Conservation (phyloP, 257 asterid genomes). For the Catharanthus roseus region DNA sequence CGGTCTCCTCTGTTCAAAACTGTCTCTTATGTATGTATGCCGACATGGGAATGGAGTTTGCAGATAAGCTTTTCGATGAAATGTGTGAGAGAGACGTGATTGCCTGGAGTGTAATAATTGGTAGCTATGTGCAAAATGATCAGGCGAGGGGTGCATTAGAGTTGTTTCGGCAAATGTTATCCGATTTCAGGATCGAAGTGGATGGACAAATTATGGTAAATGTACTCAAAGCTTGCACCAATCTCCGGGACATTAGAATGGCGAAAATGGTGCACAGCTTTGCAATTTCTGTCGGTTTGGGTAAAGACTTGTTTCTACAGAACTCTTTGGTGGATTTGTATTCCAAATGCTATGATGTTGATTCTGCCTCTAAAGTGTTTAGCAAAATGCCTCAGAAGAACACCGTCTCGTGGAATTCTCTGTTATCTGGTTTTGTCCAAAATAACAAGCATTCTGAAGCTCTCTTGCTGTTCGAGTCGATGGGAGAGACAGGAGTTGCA, state of each 20-base stretch:
- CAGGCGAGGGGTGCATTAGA: conserved; percentile 37
- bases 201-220: conserved; percentile 72
- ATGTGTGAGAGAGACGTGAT: conserved; percentile 64
- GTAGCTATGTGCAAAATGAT: conserved; percentile 41
- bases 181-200: conserved; percentile 32
- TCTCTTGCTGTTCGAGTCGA: conserved; percentile 42
- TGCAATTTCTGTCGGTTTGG: conserved; percentile 47
- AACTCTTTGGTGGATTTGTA: conserved; percentile 76
- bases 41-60: conserved; percentile 45
- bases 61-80: conserved; percentile 62
- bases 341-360: conserved; percentile 64
- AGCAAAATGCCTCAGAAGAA: conserved; percentile 51
- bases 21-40: conserved; percentile 59
- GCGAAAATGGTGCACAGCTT: conserved; percentile 61
- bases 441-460: conserved; percentile 55
- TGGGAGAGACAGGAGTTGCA: conserved; percentile 43
- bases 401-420: conserved; percentile 73
- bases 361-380: conserved; percentile 54
- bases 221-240: conserved; percentile 62
- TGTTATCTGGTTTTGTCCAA: conserved; percentile 65
- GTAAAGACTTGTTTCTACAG: conserved; percentile 57
- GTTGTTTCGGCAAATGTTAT: conserved; percentile 50
- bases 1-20: conserved; percentile 56
- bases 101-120: conserved; percentile 75
- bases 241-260: conserved; percentile 35